Conservation (phyloP, 768 basidiomycete species). For the Boletus reticulatus region DNA sequence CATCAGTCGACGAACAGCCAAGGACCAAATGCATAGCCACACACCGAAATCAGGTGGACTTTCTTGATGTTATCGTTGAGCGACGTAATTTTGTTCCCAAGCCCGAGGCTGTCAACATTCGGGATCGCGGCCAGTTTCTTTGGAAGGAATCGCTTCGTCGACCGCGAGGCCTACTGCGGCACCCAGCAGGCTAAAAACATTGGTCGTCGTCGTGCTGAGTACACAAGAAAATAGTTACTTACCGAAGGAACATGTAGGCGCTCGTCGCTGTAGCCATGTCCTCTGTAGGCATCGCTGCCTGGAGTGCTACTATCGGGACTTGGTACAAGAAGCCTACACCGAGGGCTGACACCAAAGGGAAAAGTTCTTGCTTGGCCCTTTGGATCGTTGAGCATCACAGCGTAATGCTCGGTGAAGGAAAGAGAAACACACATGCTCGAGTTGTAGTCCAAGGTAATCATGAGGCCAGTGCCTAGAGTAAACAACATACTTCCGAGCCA, state of each 20-base stretch:
- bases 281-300: constrained; percentile 81
- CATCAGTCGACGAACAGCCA: not conserved
- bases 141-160: not conserved
- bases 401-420: not conserved
- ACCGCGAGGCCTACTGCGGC: not conserved
- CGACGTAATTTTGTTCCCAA: not conserved
- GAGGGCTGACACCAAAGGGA: constrained; percentile 61
- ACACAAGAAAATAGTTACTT: not conserved
- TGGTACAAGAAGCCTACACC: constrained; percentile 68
- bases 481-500: constrained; percentile 62
- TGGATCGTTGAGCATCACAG: constrained; percentile 3
- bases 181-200: not conserved
- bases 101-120: not conserved
- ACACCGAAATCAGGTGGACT: not conserved
- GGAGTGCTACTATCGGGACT: constrained; percentile 69
- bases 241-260: constrained; percentile 70
- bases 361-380: constrained; percentile 62
- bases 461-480: constrained; percentile 65
- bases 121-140: not conserved
- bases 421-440: constrained; percentile 44
- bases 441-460: constrained; percentile 61
- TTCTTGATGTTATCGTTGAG: not conserved
- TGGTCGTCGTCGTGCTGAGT: not conserved
- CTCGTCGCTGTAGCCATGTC: constrained; percentile 84
- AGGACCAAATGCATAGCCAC: not conserved